Base-by-base conservation (phyloP, 331 rosid species). In the Pyracantha coccinea region DNA sequence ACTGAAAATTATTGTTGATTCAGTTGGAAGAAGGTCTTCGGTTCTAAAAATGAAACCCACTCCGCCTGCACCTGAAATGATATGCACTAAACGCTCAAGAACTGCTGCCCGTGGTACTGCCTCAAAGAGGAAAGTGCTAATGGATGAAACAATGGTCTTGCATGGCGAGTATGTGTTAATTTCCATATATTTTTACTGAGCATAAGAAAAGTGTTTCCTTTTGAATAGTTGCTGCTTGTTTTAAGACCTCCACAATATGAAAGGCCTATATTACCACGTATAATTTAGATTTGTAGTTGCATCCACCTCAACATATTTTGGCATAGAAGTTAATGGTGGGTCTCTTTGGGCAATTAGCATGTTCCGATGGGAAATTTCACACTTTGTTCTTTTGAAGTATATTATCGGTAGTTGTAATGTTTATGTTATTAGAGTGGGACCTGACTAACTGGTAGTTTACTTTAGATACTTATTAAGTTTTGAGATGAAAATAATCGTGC, bases 61-160 rank as follows among this genome's bases (percentile, higher is more conserved):
- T 71, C 99, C 97, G 27, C 79, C 86, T 35, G 89, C 77, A 63
- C 83, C 89, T 77, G 96, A 89, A 76, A 71, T 76, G 23, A 78
- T 74, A 72, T 80, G 92, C 81, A 58, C 62, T 5, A 92, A 92
- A 84, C 90, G 93, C 23, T 31, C 69, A n/a, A 87, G 99, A 28
- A 47, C 92, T 75, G 82, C 85, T 57, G 28, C 82, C 4, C 96
- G 97, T 17, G 73, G 86, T 78, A 85, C 82, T 86, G 81, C 82
- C 62, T 68, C 84, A 70, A 96, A 92, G 88, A 88, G 97, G 90
- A 96, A 96, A 91, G 98, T 96, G 80, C 91, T 86, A 68, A 84
- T 91, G 92, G 99, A 96, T 83, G 98, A 90, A 74, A 83, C 83
- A 76, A 96, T 96, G 99, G 98, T 96, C 83, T 83, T 96, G 86